Evolutionary conservation across 176 grass and related monocot genomes (phyloP).

Genomic region (Thinopyrum elongatum): DNA sequence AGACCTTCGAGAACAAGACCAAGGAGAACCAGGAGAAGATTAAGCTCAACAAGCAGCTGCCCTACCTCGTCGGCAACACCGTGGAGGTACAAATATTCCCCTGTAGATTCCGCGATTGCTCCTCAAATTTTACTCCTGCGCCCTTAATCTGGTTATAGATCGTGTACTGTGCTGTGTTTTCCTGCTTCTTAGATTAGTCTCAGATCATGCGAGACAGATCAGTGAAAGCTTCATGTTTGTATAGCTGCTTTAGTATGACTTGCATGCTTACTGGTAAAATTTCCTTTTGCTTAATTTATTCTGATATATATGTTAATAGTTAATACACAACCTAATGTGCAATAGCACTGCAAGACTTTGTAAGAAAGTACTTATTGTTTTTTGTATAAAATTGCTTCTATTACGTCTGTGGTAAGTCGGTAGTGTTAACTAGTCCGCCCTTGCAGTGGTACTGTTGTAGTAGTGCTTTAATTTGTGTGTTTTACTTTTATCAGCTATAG

Average conservation of each 20-base stretch:
- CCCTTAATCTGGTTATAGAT: too few relatives aligned
- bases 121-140: too few relatives aligned
- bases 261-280: neutral
- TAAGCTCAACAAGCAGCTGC: conserved; percentile 80
- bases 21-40: conserved; percentile 92
- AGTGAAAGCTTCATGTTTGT: neutral
- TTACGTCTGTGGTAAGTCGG: neutral
- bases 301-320: neutral
- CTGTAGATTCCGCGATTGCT: too few relatives aligned
- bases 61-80: conserved; percentile 78
- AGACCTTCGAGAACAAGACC: conserved; percentile 70
- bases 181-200: neutral
- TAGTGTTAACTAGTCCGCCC: neutral
- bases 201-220: neutral
- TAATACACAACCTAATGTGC: neutral
- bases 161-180: neutral
- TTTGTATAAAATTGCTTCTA: neutral
- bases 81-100: conserved; percentile 50
- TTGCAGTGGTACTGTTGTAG: neutral
- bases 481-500: neutral
- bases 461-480: neutral
- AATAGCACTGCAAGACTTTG: neutral
- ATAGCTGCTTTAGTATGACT: neutral
- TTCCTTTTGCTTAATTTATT: neutral
- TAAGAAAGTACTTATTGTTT: neutral